Base-by-base conservation (phyloP, 1,139 yeast genomes). In the Keqinozyma sinolaborantium region DNA sequence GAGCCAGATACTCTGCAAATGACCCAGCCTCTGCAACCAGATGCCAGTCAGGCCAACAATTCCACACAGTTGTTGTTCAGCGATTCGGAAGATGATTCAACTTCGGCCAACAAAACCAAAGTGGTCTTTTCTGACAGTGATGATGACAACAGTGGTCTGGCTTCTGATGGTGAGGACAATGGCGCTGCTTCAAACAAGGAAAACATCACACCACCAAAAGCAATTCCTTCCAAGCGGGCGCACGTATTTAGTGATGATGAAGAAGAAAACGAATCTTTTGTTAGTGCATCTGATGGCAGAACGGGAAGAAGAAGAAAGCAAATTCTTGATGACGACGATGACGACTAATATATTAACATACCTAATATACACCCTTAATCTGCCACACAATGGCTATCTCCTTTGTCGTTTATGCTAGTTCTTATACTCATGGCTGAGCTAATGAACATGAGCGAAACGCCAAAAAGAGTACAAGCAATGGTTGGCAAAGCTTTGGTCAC, bases 341-440 rank as follows among this genome's bases (percentile, higher is more conserved):
- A 54, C 25, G 53, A 51, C 12, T 41, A 19, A 4, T 23, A 13
- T 29, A 9, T 12, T 8, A 15, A 19, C 9, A 18, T 24, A n/a
- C 28, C 12, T 28, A 30, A 26, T 25, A 30, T 24, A 23, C 25
- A 26, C 5, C 14, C 7, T 35, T 49, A 63, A 42, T 58, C 70
- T 5, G 51, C 60, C 9, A 61, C 69, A 46, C 76, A 70, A 33
- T 67, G 70, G 19, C 45, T 52, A 16, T 43, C 47, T 5, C 48
- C 48, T 9, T 40, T 38, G 23, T 44, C 45, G 4, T 56, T 55
- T n/a, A 74, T 30, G n/a, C 83, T 68, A 24, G 72, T 64, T 15
- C 70, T 40, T 5, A 87, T 63, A 9, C 95, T 85, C 67, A 84
- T 87, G 14, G 70, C 59, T 0, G 95, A 81, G 21, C 95, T 84